phyloP scores from a whole-genome alignment of 2,329 filamentous ascomycete species.

The Calcarisporium arbuscula region DNA sequence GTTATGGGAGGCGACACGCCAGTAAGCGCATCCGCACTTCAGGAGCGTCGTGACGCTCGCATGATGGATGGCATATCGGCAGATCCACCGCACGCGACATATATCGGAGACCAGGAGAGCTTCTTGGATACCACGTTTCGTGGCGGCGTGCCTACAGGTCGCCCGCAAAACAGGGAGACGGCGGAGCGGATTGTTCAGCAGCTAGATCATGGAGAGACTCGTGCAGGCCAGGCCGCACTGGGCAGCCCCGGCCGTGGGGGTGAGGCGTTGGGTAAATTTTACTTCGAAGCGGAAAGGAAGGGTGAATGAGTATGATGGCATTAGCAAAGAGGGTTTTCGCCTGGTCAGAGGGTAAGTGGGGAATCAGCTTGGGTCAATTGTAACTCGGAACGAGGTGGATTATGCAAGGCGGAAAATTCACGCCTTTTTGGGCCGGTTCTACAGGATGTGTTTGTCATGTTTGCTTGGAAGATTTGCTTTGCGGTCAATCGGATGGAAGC shows the following conservation, averaged over 20 bases:
- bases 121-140: constrained; percentile 61
- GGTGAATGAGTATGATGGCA: constrained; percentile 12
- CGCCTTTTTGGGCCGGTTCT: no score
- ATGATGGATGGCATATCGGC: constrained; percentile 61
- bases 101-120: constrained; percentile 42
- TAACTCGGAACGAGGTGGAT: no score
- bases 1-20: constrained; percentile 33
- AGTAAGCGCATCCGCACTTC: constrained; percentile 37
- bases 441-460: no score
- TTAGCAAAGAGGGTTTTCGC: no score
- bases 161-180: constrained; percentile 38
- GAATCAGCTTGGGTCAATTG: no score
- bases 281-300: constrained; percentile 47
- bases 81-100: constrained; percentile 44
- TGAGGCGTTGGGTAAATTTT: constrained; percentile 49
- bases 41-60: constrained; percentile 53
- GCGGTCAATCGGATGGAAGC: no score
- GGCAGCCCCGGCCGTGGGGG: constrained; percentile 38
- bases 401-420: no score
- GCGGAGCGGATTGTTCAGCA: constrained; percentile 59
- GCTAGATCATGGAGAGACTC: constrained; percentile 44
- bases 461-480: no score
- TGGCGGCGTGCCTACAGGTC: constrained; percentile 43
- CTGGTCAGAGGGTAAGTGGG: no score
- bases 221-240: constrained; percentile 29